Percentiles rank a stretch among this genome's conserved stretches.
These are phyloP conservation scores for Populus euphratica DNA, from an alignment of 345 rosid species.

Conservation along the genomic window DNA sequence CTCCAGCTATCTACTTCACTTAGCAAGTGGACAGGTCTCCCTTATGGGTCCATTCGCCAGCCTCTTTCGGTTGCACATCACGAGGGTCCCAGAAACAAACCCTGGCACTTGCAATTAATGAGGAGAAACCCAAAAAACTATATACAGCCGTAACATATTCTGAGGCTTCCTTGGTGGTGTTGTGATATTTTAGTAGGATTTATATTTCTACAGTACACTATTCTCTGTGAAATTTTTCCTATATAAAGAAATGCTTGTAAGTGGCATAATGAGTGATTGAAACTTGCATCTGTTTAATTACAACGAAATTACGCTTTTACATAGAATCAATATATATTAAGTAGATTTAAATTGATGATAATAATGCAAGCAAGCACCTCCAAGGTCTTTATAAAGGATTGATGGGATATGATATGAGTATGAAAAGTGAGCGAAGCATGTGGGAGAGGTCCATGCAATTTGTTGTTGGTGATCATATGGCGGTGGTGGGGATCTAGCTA, in stretches of 20 bases:
- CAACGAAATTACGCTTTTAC: not conserved
- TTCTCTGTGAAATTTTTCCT: too few species aligned
- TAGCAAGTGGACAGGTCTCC: not conserved
- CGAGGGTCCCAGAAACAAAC: conserved; percentile 24
- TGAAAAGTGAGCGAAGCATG: not conserved
- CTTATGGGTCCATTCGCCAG: conserved; percentile 11
- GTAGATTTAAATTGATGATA: not conserved
- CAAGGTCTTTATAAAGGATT: not conserved
- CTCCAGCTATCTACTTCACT: not conserved
- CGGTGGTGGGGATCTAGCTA: conserved; percentile 8
- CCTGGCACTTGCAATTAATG: too few species aligned
- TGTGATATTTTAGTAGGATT: too few species aligned
- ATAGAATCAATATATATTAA: not conserved
- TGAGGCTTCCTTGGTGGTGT: too few species aligned
- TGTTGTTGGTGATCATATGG: not conserved
- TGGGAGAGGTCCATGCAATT: not conserved
- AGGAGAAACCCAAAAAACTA: too few species aligned
- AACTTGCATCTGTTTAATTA: not conserved
- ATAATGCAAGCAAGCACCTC: not conserved
- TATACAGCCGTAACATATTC: too few species aligned
- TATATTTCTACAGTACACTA: too few species aligned
- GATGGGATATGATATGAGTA: not conserved
- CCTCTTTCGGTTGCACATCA: conserved; percentile 28
- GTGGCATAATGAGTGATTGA: not conserved
- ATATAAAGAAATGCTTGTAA: too few species aligned